phyloP scores from a whole-genome alignment of 106 monocot species.

The Allium fistulosum region DNA sequence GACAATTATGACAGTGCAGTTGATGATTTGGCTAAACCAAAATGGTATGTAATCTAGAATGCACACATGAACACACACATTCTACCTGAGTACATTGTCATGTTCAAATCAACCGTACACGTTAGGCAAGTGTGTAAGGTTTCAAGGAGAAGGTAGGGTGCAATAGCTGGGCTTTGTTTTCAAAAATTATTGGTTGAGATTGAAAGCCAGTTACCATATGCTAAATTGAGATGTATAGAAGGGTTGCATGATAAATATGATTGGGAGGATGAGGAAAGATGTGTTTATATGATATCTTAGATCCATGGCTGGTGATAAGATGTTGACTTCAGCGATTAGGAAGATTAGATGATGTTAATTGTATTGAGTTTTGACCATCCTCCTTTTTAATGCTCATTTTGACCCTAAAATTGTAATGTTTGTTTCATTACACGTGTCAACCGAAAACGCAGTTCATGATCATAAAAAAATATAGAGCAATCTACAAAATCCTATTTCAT shows the following conservation, averaged over 20 bases:
- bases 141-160: neutral
- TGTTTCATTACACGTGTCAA: neutral
- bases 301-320: slow-evolving; percentile 27
- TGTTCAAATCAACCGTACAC: slow-evolving; percentile 22
- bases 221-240: slow-evolving; percentile 9
- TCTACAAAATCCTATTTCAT: no score
- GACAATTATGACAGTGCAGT: slow-evolving; percentile 41
- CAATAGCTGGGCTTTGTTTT: neutral
- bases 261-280: slow-evolving; percentile 31
- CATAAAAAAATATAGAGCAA: no score
- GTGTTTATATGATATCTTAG: slow-evolving; percentile 23
- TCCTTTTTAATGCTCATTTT: no score
- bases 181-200: slow-evolving; percentile 27
- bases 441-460: no score
- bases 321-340: slow-evolving; percentile 23
- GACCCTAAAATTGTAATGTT: neutral
- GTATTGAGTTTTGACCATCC: no score
- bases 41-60: slow-evolving; percentile 53
- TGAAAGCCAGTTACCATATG: slow-evolving; percentile 10
- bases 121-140: neutral
- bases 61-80: slow-evolving; percentile 58
- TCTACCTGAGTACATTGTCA: slow-evolving; percentile 52
- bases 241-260: slow-evolving; percentile 18
- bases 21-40: slow-evolving; percentile 35
- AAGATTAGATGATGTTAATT: slow-evolving; percentile 21